phyloP scores from a whole-genome alignment of 345 rosid genomes.

The Bruguiera parviflora region DNA sequence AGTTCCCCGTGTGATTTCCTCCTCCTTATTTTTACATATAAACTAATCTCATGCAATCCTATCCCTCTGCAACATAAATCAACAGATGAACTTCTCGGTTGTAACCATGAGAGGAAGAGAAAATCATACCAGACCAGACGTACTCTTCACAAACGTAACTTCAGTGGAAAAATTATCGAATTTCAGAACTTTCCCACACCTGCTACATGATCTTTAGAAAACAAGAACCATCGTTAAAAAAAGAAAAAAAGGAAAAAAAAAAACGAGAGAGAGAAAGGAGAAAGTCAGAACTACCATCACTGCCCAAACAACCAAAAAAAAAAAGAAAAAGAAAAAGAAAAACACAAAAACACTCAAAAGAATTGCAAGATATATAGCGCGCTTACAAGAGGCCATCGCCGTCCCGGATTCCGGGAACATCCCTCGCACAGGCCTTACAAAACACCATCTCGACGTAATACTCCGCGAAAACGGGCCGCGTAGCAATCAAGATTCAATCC shows the following conservation, averaged over 20 bases:
- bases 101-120: neutral
- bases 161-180: slow-evolving; percentile 25
- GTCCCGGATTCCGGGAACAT: slow-evolving; percentile 10
- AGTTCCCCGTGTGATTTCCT: too few species aligned
- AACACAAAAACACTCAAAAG: too few species aligned
- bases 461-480: too few species aligned
- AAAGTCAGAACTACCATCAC: too few species aligned
- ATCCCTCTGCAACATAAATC: too few species aligned
- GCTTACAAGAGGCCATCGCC: slow-evolving; percentile 18
- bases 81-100: too few species aligned
- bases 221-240: neutral
- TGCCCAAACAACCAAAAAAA: neutral
- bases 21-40: too few species aligned
- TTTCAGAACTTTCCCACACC: slow-evolving; percentile 25
- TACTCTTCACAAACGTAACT: slow-evolving; percentile 20
- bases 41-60: too few species aligned
- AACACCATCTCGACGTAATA: slow-evolving; percentile 8
- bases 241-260: neutral
- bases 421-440: slow-evolving; percentile 10
- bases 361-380: too few species aligned
- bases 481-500: too few species aligned
- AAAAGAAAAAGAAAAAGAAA: neutral
- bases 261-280: too few species aligned
- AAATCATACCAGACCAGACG: slow-evolving; percentile 14
- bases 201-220: slow-evolving; percentile 23